Conservation (phyloP, 2,329 filamentous ascomycete species). For the Verticillium isaacii region DNA sequence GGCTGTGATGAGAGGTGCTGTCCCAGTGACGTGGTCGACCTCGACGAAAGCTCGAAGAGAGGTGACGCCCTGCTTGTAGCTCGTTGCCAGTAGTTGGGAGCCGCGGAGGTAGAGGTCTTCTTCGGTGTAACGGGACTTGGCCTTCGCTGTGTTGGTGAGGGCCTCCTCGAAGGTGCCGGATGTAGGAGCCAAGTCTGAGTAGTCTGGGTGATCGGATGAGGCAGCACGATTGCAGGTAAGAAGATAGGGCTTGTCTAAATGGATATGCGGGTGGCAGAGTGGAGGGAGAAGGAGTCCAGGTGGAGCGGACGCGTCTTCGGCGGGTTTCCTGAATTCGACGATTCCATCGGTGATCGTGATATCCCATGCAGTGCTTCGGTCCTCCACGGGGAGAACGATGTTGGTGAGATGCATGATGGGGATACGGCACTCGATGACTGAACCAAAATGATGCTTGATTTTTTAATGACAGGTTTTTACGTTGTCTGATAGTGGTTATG, state of each 20-base stretch:
- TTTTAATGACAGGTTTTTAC: not conserved
- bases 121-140: constrained; percentile 58
- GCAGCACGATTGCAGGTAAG: constrained; percentile 31
- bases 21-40: constrained; percentile 56
- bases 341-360: constrained; percentile 9
- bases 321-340: constrained; percentile 2
- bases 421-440: too few relatives aligned
- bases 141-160: constrained; percentile 41
- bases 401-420: not conserved
- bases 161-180: constrained; percentile 63
- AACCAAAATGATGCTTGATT: not conserved
- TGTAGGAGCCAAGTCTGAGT: constrained; percentile 53
- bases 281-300: constrained; percentile 27
- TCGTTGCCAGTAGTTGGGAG: constrained; percentile 60
- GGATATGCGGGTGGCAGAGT: constrained; percentile 69
- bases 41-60: constrained; percentile 69
- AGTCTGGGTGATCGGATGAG: constrained; percentile 40
- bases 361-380: not conserved
- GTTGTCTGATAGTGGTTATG: not conserved
- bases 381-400: constrained; percentile 3
- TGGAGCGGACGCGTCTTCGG: not conserved
- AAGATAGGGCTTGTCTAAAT: constrained; percentile 64
- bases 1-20: constrained; percentile 41
- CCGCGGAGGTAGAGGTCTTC: constrained; percentile 62
- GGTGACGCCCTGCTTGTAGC: constrained; percentile 59